These are phyloP conservation scores for Sarocladiaceae sp. DNA, from an alignment of 2,329 filamentous ascomycete genomes.

Conservation along the genomic window DNA sequence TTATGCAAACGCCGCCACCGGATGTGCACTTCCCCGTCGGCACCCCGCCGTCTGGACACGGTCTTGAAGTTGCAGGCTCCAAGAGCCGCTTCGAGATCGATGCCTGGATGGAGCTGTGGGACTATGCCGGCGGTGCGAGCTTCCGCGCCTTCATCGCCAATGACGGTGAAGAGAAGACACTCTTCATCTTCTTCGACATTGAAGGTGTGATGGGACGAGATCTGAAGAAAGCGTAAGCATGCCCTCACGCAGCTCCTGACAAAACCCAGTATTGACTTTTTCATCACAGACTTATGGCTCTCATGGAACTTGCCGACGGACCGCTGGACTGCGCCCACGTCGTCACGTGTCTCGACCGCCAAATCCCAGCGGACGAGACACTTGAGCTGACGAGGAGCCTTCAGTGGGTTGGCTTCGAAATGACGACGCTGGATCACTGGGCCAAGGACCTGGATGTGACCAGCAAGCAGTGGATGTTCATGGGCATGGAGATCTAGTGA, in stretches of 20 bases:
- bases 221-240: slow-evolving; percentile 78
- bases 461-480: slow-evolving; percentile 78
- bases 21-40: slow-evolving; percentile 34
- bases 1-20: slow-evolving; percentile 50
- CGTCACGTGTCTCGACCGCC: slow-evolving; percentile 76
- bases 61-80: not conserved
- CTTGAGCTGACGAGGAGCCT: slow-evolving; percentile 74
- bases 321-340: slow-evolving; percentile 74
- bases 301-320: slow-evolving; percentile 81
- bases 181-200: slow-evolving; percentile 84
- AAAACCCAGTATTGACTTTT: slow-evolving; percentile 20
- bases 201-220: slow-evolving; percentile 66
- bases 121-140: slow-evolving; percentile 77
- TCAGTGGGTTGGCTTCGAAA: slow-evolving; percentile 89
- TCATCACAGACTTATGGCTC: slow-evolving; percentile 67
- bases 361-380: slow-evolving; percentile 56
- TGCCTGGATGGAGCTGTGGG: slow-evolving; percentile 75
- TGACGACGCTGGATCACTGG: slow-evolving; percentile 77
- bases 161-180: slow-evolving; percentile 63
- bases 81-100: slow-evolving; percentile 35
- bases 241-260: slow-evolving; percentile 11
- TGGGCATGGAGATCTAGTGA: slow-evolving; percentile 76
- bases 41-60: slow-evolving; percentile 1
- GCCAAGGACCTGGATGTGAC: slow-evolving; percentile 58
- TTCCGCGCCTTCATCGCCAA: slow-evolving; percentile 83